These are phyloP conservation scores for Aureobasidium lini DNA, from an alignment of 2,329 filamentous ascomycete species.

Conservation along the genomic window DNA sequence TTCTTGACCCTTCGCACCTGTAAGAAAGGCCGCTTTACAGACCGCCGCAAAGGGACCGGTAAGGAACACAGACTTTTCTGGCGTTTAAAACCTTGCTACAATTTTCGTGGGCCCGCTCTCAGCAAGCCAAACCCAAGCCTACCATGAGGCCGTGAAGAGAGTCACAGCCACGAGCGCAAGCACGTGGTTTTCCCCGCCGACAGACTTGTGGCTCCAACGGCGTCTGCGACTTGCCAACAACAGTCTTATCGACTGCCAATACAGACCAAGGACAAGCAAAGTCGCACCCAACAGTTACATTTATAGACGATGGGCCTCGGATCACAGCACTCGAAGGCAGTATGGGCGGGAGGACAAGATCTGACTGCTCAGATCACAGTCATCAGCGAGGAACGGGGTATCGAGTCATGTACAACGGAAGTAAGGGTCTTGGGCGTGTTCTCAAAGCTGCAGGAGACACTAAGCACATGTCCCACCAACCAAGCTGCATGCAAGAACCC, in stretches of 20 bases:
- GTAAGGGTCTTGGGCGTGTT: neutral
- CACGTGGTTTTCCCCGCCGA: slow-evolving; percentile 3
- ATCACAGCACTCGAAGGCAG: neutral
- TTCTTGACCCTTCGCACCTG: neutral
- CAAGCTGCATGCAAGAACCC: slow-evolving; percentile 9
- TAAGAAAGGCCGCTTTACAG: neutral
- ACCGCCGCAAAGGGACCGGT: slow-evolving; percentile 1
- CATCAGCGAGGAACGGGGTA: neutral
- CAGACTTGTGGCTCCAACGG: slow-evolving; percentile 5
- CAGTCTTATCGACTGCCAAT: slow-evolving; percentile 10
- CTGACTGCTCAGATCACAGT: neutral
- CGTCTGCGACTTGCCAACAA: slow-evolving; percentile 1
- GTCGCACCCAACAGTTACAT: neutral
- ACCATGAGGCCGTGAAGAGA: slow-evolving; percentile 3
- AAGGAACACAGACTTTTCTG: slow-evolving; percentile 9
- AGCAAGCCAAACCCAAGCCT: neutral
- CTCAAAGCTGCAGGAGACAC: neutral
- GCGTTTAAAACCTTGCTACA: neutral
- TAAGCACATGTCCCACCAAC: neutral
- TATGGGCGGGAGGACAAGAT: neutral
- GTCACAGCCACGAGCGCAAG: slow-evolving; percentile 1
- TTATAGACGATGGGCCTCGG: neutral
- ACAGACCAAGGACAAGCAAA: neutral
- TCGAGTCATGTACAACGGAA: neutral
- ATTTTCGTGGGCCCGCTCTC: slow-evolving; percentile 2